These are phyloP conservation scores for Colletotrichum viniferum DNA, from an alignment of 2,329 filamentous ascomycete species.

Conservation along the genomic window DNA sequence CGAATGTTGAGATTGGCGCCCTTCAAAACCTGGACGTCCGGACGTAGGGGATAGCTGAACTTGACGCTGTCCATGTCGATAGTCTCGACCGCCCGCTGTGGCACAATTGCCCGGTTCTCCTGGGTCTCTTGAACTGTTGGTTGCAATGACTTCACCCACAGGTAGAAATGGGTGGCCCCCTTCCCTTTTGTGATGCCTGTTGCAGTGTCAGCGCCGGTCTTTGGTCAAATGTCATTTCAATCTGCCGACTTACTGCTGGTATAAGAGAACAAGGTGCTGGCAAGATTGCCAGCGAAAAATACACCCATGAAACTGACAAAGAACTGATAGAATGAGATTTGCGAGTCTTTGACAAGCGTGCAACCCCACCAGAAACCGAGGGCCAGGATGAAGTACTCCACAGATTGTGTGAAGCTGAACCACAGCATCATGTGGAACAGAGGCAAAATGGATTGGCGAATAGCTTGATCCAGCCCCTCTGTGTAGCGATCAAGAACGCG, in stretches of 20 bases:
- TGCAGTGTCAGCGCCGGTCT: not conserved
- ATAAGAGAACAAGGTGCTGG: not conserved
- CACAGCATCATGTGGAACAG: conserved; percentile 27
- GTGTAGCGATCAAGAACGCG: conserved; percentile 27
- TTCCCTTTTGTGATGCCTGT: not conserved
- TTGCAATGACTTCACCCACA: not conserved
- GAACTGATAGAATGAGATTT: conserved; percentile 10
- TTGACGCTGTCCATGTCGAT: not conserved
- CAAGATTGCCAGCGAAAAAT: conserved; percentile 25
- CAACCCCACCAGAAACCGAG: conserved; percentile 38
- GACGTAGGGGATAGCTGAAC: not conserved
- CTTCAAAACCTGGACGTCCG: not conserved
- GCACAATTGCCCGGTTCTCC: not conserved
- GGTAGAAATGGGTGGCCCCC: not conserved
- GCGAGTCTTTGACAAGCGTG: not conserved
- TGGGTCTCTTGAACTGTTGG: not conserved
- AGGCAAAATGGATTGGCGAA: not conserved
- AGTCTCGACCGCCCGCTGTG: not conserved
- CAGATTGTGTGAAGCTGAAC: conserved; percentile 31
- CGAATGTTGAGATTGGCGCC: conserved; percentile 7
- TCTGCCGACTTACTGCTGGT: not conserved
- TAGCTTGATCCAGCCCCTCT: conserved; percentile 30
- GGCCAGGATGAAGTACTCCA: conserved; percentile 35
- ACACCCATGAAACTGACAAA: conserved; percentile 35
- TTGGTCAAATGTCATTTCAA: not conserved